Base-by-base conservation (phyloP, 208 protist genomes). In the Acanthamoeba rhysodes region DNA sequence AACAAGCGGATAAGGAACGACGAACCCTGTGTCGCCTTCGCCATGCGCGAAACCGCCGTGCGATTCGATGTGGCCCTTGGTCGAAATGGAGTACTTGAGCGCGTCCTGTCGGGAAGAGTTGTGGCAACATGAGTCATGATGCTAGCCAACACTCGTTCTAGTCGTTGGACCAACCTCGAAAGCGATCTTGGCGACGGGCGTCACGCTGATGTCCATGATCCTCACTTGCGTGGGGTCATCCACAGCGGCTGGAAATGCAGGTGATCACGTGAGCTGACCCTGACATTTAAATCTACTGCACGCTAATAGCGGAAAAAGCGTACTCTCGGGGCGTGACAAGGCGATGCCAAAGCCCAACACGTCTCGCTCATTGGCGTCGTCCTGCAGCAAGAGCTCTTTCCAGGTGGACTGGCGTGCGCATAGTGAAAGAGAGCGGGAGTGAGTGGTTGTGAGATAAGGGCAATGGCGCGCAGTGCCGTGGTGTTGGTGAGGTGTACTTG, bases 161-260 rank as follows among this genome's bases (percentile, higher is more conserved):
- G n/a, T n/a, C n/a, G n/a, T n/a, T n/a, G n/a, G n/a, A 29, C 62
- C 16, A 9, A 68, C 62, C 24, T 96, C 95, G 37, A 96, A 93
- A 8, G 95, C 53, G 24, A 94, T 90, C 24, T 96, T 94, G 50
- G 59, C 72, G 45, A 96, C 12, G 22, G 94, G 90, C 2, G 95
- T 95, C 0, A 94, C 72, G 8, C 92, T 95, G 24, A 95, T 76
- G 34, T 95, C 95, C 27, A 55, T 22, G n/a, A 96, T 95, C 80
- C 95, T 94, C 32, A 96, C 70, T 80, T 96, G 93, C 32, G 95
- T 96, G 57, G 95, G 95, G 37, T 96, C 95, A 50, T 96, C 95
- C 50, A 96, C 72, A 1, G 85, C 85, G 8, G 32, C 85, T 91
- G 2, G 2, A 80, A 53, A 9, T 37, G 12, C 32, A 37, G 0